These are phyloP conservation scores for Epichloe typhina DNA, from an alignment of 2,329 filamentous ascomycete genomes.

Conservation along the genomic window DNA sequence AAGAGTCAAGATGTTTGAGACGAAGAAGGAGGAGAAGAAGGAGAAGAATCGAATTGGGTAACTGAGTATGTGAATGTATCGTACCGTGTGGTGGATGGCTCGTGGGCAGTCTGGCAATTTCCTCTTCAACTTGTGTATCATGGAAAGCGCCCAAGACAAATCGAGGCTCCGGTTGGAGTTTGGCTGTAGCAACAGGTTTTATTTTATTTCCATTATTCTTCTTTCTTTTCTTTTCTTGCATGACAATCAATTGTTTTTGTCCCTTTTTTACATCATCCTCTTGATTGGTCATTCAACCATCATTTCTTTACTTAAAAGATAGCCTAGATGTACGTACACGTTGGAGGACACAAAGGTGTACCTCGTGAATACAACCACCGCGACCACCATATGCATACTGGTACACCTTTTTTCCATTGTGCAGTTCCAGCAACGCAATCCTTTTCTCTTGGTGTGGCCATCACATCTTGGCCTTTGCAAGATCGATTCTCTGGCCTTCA, in stretches of 20 bases:
- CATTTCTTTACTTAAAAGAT: not conserved
- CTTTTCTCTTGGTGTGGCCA: no score
- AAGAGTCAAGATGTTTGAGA: not conserved
- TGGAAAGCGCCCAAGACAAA: not conserved
- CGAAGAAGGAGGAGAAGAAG: not conserved
- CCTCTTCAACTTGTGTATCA: not conserved
- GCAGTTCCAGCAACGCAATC: no score
- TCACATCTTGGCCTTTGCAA: slow-evolving; percentile 24
- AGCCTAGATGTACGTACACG: not conserved
- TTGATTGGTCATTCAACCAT: not conserved
- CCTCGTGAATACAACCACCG: not conserved
- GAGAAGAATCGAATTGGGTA: not conserved
- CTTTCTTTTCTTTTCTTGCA: not conserved
- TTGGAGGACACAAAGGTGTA: not conserved
- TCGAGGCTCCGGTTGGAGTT: not conserved
- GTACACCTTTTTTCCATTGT: no score
- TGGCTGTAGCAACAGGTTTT: not conserved
- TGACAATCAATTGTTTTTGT: not conserved
- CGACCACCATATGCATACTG: not conserved
- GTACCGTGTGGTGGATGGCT: not conserved
- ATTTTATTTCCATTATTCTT: no score
- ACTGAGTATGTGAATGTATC: not conserved
- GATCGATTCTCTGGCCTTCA: slow-evolving; percentile 57
- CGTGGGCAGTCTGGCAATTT: not conserved
- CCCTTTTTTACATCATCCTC: no score